These are phyloP conservation scores for Aspergillus nidulans DNA, from an alignment of 495 filamentous ascomycete species.

Conservation along the genomic window DNA sequence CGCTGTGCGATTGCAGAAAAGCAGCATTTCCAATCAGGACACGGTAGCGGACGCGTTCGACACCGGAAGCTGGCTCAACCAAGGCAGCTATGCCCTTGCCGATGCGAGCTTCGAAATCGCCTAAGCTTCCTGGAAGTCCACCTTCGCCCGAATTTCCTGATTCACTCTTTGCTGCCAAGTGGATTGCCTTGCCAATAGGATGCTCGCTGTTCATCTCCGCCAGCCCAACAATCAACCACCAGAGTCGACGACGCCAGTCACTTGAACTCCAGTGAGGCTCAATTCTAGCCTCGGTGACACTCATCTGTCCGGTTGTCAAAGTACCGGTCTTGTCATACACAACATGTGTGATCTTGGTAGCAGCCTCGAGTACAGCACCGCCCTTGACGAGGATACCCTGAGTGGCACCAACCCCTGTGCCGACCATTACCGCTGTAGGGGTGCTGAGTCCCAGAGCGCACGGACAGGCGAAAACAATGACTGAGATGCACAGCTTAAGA, in stretches of 20 bases:
- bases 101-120: slow-evolving; percentile 77
- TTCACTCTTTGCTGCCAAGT: slow-evolving; percentile 65
- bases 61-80: slow-evolving; percentile 68
- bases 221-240: slow-evolving; percentile 93
- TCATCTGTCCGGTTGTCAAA: slow-evolving; percentile 92
- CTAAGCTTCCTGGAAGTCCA: slow-evolving; percentile 73
- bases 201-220: slow-evolving; percentile 94
- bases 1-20: slow-evolving; percentile 65
- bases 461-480: slow-evolving; percentile 97
- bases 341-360: slow-evolving; percentile 85
- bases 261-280: slow-evolving; percentile 64
- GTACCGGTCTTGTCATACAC: slow-evolving; percentile 99
- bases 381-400: slow-evolving; percentile 97
- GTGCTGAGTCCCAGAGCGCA: slow-evolving; percentile 93
- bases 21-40: slow-evolving; percentile 78
- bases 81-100: slow-evolving; percentile 80
- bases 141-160: slow-evolving; percentile 68
- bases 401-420: slow-evolving; percentile 93
- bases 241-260: slow-evolving; percentile 66
- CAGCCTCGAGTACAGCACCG: slow-evolving; percentile 85
- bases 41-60: slow-evolving; percentile 63
- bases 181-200: slow-evolving; percentile 83
- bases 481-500: slow-evolving; percentile 94
- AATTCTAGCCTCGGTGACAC: slow-evolving; percentile 65
- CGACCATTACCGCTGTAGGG: slow-evolving; percentile 97